These are phyloP conservation scores for Kwoniella botswanensis DNA, from an alignment of 768 basidiomycete species.

Conservation along the genomic window DNA sequence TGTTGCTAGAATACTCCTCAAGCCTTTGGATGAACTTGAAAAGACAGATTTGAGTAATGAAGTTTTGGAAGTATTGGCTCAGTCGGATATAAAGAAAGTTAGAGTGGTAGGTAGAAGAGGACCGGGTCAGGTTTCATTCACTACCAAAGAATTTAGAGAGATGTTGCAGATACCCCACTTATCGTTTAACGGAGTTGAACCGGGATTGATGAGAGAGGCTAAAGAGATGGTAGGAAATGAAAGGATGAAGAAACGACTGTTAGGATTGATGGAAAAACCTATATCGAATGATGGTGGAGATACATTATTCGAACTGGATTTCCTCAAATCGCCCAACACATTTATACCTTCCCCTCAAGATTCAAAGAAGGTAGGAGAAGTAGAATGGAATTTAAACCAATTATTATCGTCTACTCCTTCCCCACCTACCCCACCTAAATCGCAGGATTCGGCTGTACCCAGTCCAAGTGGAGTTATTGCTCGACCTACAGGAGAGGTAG, in stretches of 20 bases:
- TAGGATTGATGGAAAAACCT: slow-evolving; percentile 57
- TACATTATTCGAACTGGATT: slow-evolving; percentile 52
- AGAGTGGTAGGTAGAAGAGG: slow-evolving; percentile 85
- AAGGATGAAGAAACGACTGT: slow-evolving; percentile 57
- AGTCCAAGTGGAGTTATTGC: slow-evolving; percentile 62
- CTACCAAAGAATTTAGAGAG: slow-evolving; percentile 90
- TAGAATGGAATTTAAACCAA: slow-evolving; percentile 54
- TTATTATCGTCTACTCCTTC: slow-evolving; percentile 36
- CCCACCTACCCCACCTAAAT: slow-evolving; percentile 28
- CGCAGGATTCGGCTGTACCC: slow-evolving; percentile 51
- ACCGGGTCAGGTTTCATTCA: slow-evolving; percentile 85
- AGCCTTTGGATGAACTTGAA: slow-evolving; percentile 66
- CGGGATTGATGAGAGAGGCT: slow-evolving; percentile 46
- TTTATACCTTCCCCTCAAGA: slow-evolving; percentile 29
- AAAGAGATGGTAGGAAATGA: slow-evolving; percentile 49
- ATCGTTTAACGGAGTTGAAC: slow-evolving; percentile 59
- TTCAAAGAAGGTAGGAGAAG: slow-evolving; percentile 20
- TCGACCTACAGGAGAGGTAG: slow-evolving; percentile 66
- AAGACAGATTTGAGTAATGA: slow-evolving; percentile 77
- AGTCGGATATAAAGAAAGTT: slow-evolving; percentile 73
- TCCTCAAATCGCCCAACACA: slow-evolving; percentile 50
- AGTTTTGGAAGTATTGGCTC: slow-evolving; percentile 71
- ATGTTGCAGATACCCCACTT: slow-evolving; percentile 70
- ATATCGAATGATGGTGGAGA: slow-evolving; percentile 13
- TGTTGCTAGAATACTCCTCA: slow-evolving; percentile 85